phyloP scores from a whole-genome alignment of 2,329 filamentous ascomycete species.

The Cercospora sp. region DNA sequence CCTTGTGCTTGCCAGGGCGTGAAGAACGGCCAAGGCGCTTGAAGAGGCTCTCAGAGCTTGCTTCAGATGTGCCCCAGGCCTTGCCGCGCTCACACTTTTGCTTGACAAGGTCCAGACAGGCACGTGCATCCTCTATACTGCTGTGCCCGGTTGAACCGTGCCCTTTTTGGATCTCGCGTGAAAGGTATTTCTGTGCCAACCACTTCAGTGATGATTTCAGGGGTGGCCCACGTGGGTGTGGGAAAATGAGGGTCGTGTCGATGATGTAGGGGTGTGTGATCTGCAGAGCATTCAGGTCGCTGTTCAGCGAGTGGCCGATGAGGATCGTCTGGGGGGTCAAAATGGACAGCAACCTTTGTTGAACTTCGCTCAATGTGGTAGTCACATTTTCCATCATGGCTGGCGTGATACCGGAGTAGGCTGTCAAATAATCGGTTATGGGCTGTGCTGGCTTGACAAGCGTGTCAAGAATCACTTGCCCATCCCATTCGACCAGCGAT shows the following conservation, averaged over 20 bases:
- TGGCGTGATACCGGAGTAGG: conserved; percentile 81
- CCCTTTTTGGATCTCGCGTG: conserved; percentile 82
- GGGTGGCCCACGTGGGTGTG: conserved; percentile 84
- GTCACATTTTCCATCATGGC: conserved; percentile 79
- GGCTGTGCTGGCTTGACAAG: conserved; percentile 85
- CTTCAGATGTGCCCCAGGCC: conserved; percentile 77
- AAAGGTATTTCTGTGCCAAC: conserved; percentile 81
- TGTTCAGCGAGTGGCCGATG: conserved; percentile 78
- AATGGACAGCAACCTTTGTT: conserved; percentile 68
- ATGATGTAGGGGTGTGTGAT: conserved; percentile 90
- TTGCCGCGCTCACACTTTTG: conserved; percentile 94
- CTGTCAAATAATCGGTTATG: conserved; percentile 91
- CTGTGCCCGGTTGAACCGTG: conserved; percentile 74
- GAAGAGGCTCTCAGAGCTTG: conserved; percentile 84
- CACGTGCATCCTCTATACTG: conserved; percentile 86
- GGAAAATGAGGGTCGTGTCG: conserved; percentile 86
- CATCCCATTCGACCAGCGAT: conserved; percentile 84
- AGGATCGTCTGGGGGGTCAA: conserved; percentile 72
- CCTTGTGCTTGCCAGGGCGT: conserved; percentile 46
- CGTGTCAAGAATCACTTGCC: conserved; percentile 78
- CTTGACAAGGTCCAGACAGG: conserved; percentile 89
- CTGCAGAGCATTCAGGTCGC: conserved; percentile 78
- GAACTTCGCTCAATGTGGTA: conserved; percentile 80
- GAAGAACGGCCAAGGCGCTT: conserved; percentile 63
- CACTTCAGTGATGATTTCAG: conserved; percentile 90